Evolutionary conservation across 495 filamentous ascomycete genomes (phyloP).

Genomic region (Lasiosphaeria ovina): DNA sequence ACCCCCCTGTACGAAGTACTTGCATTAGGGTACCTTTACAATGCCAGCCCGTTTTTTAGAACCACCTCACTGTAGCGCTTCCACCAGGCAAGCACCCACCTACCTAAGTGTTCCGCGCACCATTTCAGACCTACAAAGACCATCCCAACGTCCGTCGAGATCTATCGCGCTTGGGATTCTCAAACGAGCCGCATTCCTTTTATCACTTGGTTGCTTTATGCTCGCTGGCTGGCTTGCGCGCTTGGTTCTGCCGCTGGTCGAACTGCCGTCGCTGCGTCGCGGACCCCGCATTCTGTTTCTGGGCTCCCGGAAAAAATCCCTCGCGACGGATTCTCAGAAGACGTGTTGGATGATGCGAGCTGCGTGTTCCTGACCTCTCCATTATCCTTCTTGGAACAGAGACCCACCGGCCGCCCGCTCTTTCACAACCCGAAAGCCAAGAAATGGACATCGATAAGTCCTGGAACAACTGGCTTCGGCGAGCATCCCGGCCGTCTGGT

Average conservation of each 20-base stretch:
- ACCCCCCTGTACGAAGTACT: no score
- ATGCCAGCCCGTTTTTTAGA: no score
- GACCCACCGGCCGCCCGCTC: not conserved
- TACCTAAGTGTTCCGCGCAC: no score
- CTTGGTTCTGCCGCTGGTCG: not conserved
- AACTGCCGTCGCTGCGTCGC: not conserved
- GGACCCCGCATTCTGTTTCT: not conserved
- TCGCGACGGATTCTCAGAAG: not conserved
- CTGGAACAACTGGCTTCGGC: slow-evolving; percentile 5
- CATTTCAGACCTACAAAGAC: no score
- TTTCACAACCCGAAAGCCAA: not conserved
- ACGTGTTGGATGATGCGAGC: not conserved
- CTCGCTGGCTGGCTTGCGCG: not conserved
- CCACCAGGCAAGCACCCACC: no score
- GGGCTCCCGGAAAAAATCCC: not conserved
- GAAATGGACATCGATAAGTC: slow-evolving; percentile 7
- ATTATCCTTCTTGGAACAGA: not conserved
- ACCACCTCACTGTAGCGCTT: no score
- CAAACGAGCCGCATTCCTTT: not conserved
- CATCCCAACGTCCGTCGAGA: no score
- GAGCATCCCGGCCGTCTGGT: not conserved
- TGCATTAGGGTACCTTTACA: no score
- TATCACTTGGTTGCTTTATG: not conserved
- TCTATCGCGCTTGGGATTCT: no score
- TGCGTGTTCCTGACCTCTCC: not conserved